Conservation (phyloP, 2,329 filamentous ascomycete genomes). For the Teratosphaeria destructans region DNA sequence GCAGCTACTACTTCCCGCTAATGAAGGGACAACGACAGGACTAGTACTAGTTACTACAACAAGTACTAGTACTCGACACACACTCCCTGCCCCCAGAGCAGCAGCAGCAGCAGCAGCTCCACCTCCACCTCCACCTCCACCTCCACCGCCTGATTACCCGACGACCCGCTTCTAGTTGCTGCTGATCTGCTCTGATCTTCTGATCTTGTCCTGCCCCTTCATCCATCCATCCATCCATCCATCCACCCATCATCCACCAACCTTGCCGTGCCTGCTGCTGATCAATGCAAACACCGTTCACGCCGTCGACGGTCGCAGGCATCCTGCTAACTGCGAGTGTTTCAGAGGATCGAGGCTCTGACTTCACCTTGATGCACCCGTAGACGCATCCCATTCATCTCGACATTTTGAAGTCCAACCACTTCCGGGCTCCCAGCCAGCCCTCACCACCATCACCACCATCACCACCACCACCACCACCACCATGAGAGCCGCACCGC, state of each 20-base stretch:
- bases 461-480: slow-evolving; percentile 29
- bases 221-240: not conserved
- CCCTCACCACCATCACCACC: slow-evolving; percentile 31
- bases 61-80: too few species aligned
- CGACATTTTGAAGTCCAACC: not conserved
- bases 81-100: not conserved
- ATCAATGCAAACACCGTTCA: not conserved
- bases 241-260: not conserved
- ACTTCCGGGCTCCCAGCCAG: slow-evolving; percentile 1
- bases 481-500: slow-evolving; percentile 83
- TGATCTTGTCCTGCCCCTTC: not conserved
- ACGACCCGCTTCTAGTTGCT: not conserved
- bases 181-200: not conserved
- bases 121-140: too few species aligned
- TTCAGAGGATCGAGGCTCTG: not conserved
- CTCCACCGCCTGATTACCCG: not conserved
- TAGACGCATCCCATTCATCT: not conserved
- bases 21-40: not conserved
- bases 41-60: too few species aligned
- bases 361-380: not conserved
- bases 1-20: too few species aligned
- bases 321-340: not conserved
- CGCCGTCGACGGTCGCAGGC: not conserved
- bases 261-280: not conserved
- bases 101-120: not conserved